These are phyloP conservation scores for Gossypium rotundifolium DNA, from an alignment of 345 rosid genomes.

Conservation along the genomic window DNA sequence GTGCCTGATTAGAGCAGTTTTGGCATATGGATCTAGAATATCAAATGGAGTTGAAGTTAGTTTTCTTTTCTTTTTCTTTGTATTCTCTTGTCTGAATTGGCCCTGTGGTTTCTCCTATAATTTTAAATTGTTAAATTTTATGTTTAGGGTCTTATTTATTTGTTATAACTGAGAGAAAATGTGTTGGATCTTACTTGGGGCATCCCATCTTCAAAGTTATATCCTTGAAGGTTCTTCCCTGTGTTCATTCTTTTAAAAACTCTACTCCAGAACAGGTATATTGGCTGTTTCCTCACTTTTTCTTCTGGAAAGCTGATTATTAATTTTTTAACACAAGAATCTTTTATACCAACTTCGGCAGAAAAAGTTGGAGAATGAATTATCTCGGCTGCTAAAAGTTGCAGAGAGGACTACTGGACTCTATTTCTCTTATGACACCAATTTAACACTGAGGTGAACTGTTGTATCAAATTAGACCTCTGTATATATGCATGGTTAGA, in stretches of 20 bases:
- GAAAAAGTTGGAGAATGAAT: slow-evolving; percentile 84
- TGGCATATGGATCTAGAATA: neutral
- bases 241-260: slow-evolving; percentile 67
- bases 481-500: neutral
- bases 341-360: slow-evolving; percentile 26
- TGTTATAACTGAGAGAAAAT: slow-evolving; percentile 63
- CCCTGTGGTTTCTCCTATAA: neutral
- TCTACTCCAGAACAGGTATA: slow-evolving; percentile 76
- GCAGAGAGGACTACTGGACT: slow-evolving; percentile 81
- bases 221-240: slow-evolving; percentile 77
- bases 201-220: slow-evolving; percentile 72
- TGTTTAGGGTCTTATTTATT: slow-evolving; percentile 74
- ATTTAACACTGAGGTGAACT: slow-evolving; percentile 76
- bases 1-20: neutral
- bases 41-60: neutral
- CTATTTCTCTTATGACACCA: slow-evolving; percentile 79
- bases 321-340: slow-evolving; percentile 6
- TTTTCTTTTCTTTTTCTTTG: neutral
- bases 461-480: neutral
- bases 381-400: slow-evolving; percentile 50
- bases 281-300: slow-evolving; percentile 1
- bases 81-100: neutral
- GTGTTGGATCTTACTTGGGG: slow-evolving; percentile 77
- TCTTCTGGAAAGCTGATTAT: neutral
- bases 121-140: neutral